Conservation (phyloP, 176 grass and related monocot species). For the Rhynchospora breviuscula region DNA sequence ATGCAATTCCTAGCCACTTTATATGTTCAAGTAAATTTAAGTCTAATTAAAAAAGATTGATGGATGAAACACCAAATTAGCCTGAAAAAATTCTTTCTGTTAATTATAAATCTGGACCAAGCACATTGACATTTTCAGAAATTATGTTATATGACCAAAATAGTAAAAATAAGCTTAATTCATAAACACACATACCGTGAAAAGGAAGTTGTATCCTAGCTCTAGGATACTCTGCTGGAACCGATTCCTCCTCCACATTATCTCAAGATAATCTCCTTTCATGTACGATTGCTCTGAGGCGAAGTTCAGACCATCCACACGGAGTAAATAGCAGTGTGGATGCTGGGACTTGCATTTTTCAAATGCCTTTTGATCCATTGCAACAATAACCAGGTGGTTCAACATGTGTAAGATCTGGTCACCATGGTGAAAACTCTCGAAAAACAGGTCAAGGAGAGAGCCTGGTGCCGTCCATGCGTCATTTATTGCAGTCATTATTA, state of each 20-base stretch:
- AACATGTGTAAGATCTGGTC: conserved; percentile 32
- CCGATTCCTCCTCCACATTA: conserved; percentile 70
- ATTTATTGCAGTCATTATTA: conserved; percentile 73
- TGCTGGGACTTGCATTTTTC: conserved; percentile 44
- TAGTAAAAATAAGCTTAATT: too few species aligned
- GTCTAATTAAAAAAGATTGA: not conserved
- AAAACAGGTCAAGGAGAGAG: conserved; percentile 65
- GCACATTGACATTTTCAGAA: not conserved
- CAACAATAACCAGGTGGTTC: conserved; percentile 51
- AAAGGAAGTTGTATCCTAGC: conserved; percentile 75
- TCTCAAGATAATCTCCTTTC: conserved; percentile 68
- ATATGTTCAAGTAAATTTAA: not conserved
- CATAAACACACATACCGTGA: conserved; percentile 34
- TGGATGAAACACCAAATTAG: not conserved
- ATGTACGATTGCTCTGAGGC: conserved; percentile 55
- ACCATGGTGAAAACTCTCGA: conserved; percentile 64
- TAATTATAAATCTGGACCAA: too few species aligned
- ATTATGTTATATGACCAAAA: not conserved
- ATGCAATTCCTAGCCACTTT: not conserved
- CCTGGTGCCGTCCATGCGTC: conserved; percentile 53
- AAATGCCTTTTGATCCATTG: conserved; percentile 47
- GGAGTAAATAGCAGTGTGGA: conserved; percentile 54
- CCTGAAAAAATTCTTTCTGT: too few species aligned
- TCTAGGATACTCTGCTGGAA: conserved; percentile 53
- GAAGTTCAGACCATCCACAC: conserved; percentile 41